A percentile compares a stretch with the other conserved stretches of the same genome.
phyloP scores from a whole-genome alignment of 805 yeast genomes.

The Monosporozyma yasuniensis region DNA sequence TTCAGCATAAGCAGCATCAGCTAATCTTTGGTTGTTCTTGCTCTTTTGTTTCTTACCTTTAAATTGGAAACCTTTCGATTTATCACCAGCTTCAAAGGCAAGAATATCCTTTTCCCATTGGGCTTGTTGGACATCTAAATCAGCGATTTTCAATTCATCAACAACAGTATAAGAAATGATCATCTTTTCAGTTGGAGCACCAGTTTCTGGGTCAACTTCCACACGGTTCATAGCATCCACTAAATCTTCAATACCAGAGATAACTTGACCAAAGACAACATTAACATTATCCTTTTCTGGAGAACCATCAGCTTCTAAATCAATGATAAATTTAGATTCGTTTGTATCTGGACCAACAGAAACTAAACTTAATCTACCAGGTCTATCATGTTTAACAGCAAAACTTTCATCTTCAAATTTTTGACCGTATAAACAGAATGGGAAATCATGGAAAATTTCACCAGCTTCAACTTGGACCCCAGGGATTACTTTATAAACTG shows the following conservation, averaged over 20 bases:
- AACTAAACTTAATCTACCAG: slow-evolving; percentile 64
- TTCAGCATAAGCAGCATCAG: slow-evolving; percentile 12
- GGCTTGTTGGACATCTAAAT: slow-evolving; percentile 14
- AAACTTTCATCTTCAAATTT: slow-evolving; percentile 73
- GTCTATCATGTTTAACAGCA: slow-evolving; percentile 54
- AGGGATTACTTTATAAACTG: slow-evolving; percentile 48
- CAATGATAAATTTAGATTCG: slow-evolving; percentile 65
- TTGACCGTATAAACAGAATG: slow-evolving; percentile 68
- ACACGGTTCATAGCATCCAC: slow-evolving; percentile 52
- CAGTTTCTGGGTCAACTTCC: slow-evolving; percentile 30
- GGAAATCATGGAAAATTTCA: slow-evolving; percentile 73
- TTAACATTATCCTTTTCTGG: slow-evolving; percentile 49
- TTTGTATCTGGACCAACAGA: slow-evolving; percentile 59
- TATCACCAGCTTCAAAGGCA: slow-evolving; percentile 24
- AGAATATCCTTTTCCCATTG: slow-evolving; percentile 17
- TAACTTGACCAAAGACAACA: slow-evolving; percentile 73
- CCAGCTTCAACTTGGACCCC: slow-evolving; percentile 85
- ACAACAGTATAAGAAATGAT: slow-evolving; percentile 31
- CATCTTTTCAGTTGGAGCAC: slow-evolving; percentile 36
- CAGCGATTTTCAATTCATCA: slow-evolving; percentile 20
- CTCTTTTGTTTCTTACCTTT: neutral
- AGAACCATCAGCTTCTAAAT: slow-evolving; percentile 40
- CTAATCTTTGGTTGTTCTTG: slow-evolving; percentile 13
- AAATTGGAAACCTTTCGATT: slow-evolving; percentile 21
- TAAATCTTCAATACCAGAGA: slow-evolving; percentile 52